A percentile compares a stretch with the other conserved stretches of the same genome.
These are phyloP conservation scores for Paecilomyces sp. DNA, from an alignment of 2,329 filamentous ascomycete genomes.

Conservation along the genomic window DNA sequence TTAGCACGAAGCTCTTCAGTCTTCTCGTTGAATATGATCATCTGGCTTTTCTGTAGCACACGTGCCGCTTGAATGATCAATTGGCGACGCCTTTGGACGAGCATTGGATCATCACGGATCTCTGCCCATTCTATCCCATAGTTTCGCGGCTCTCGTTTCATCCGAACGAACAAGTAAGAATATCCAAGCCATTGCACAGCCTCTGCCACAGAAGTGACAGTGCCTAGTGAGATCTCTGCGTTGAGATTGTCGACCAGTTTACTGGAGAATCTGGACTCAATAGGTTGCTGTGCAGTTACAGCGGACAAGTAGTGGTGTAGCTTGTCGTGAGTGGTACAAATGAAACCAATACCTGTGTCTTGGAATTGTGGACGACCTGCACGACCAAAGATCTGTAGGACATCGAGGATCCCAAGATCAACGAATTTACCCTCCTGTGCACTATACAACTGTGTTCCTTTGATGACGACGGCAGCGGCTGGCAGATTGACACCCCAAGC, in stretches of 20 bases:
- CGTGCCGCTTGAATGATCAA: constrained; percentile 83
- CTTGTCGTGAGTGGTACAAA: constrained; percentile 93
- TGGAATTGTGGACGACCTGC: constrained; percentile 96
- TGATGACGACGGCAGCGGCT: constrained; percentile 93
- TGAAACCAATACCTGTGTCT: constrained; percentile 95
- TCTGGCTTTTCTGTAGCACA: constrained; percentile 85
- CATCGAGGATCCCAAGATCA: constrained; percentile 91
- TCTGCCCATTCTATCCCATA: constrained; percentile 97
- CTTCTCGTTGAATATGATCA: constrained; percentile 96
- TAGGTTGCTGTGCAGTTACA: constrained; percentile 91
- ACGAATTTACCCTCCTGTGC: constrained; percentile 95
- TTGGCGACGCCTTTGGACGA: constrained; percentile 78
- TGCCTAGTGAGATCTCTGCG: constrained; percentile 86
- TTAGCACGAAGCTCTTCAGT: constrained; percentile 92
- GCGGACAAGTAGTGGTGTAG: constrained; percentile 84
- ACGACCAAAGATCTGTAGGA: constrained; percentile 96
- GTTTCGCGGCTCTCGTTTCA: constrained; percentile 82
- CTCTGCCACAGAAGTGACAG: constrained; percentile 88
- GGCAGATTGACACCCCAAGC: constrained; percentile 99
- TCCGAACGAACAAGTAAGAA: constrained; percentile 93
- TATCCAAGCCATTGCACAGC: constrained; percentile 97
- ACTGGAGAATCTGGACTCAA: constrained; percentile 91
- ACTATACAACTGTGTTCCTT: constrained; percentile 95
- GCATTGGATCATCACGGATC: constrained; percentile 74
- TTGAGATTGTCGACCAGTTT: constrained; percentile 96